Conservation (phyloP, 805 yeast genomes). For the Nakazawaea ernobii region DNA sequence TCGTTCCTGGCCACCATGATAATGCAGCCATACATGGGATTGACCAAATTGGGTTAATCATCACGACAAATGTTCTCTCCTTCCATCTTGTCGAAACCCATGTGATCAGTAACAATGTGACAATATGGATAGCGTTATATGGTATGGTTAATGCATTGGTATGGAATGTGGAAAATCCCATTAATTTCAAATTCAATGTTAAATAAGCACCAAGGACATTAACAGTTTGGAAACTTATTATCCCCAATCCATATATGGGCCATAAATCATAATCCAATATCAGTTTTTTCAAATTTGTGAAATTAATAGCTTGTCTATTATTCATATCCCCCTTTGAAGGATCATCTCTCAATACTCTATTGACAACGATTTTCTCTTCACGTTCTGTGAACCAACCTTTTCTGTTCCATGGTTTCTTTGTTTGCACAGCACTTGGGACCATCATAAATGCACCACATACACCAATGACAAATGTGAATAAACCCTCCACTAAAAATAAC, state of each 20-base stretch:
- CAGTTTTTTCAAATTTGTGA: conserved; percentile 32
- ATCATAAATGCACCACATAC: conserved; percentile 37
- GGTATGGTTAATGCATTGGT: conserved; percentile 52
- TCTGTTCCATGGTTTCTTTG: conserved; percentile 42
- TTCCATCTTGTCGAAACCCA: conserved; percentile 30
- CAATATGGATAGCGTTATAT: conserved; percentile 30
- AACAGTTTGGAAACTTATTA: conserved; percentile 33
- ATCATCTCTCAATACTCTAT: conserved; percentile 35
- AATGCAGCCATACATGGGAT: conserved; percentile 20
- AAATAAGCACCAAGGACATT: conserved; percentile 36
- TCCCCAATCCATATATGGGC: conserved; percentile 48
- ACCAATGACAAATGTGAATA: conserved; percentile 32
- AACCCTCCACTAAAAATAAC: conserved; percentile 29
- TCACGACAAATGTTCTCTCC: conserved; percentile 18
- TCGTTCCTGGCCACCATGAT: conserved; percentile 23
- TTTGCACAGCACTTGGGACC: conserved; percentile 53
- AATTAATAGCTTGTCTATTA: conserved; percentile 47
- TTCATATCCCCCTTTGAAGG: conserved; percentile 55
- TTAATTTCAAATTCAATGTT: conserved; percentile 39
- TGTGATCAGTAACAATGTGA: conserved; percentile 29
- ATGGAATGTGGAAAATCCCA: conserved; percentile 49
- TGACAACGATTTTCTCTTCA: conserved; percentile 34
- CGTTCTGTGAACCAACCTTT: conserved; percentile 38
- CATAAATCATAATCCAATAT: conserved; percentile 46
- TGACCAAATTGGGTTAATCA: conserved; percentile 21